Evolutionary conservation across 495 filamentous ascomycete species (phyloP), one percentile per base, ranked within the genome.

Genomic region (Margaritispora aquatica): DNA sequence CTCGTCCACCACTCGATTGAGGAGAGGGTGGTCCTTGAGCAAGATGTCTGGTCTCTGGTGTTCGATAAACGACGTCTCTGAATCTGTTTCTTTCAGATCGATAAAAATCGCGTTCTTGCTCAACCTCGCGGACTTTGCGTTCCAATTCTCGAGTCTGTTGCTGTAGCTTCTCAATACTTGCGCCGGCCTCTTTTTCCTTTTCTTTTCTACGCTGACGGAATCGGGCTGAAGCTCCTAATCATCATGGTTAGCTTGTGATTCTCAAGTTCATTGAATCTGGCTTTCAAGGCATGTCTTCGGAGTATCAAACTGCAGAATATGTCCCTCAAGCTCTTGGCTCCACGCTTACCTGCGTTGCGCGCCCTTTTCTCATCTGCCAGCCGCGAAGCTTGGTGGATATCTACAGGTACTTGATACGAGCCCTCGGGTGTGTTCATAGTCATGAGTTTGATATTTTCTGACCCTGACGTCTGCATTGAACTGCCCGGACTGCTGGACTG

Each of bases 131-230:
- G 19, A 74, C 65, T 38, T 71, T 72, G 52, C 71, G 71, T 66
- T 83, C 82, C 61, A 90, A 74, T 46, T 84, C 83, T 53, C 75
- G 81, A 67, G 75, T 72, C 31, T 84, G 80, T 60, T 84, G 77
- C 59, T 85, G 84, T 29, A 88, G 77, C 64, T 86, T 81, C 58
- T 84, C 76, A 26, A 86, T 83, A 36, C 80, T 85, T 48, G 80
- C 79, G 34, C 84, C 81, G 26, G 87, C 84, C 66, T 91, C 87
- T 64, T 82, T 80, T 71, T 97, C 93, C 66, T 90, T 92, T 66
- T 94, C 87, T 71, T 97, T 97, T 64, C 89, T 84, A 54, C 93
- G 81, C 68, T 88, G 85, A 55, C 94, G 85, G 66, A 97, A 97
- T 44, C 94, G 77, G 58, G 91, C 85, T 41, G 92, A 96, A 8